Base-by-base conservation (phyloP, 495 filamentous ascomycete species). In the Neurospora sp. region DNA sequence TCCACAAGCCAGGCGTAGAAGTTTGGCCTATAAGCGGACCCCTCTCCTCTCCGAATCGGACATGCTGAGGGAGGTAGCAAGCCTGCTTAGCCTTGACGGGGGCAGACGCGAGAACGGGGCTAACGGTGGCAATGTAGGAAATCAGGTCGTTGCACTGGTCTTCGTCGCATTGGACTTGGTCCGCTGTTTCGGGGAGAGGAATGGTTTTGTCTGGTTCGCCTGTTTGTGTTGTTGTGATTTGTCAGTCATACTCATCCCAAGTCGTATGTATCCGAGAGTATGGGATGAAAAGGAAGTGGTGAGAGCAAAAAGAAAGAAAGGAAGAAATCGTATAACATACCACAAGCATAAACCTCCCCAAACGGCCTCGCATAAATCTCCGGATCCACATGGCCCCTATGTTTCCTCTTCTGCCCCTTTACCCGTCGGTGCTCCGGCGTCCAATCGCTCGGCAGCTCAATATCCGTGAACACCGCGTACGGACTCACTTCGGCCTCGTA, bases 301-400 rank as follows among this genome's bases (percentile, higher is more conserved):
- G 39, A n/a, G 39, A 38, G 16, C 22, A 41, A 61, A 4, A 61
- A 4, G n/a, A 61, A 27, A 45, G 20, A 9, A 31, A 10, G 37
- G 27, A 27, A 27, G 27, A 27, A 41, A 16, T 41, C 40, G 40
- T 42, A 37, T 10, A 31, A 77, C 80, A 22, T 73, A 86, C 84
- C 87, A 78, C 96, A 99, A 39, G 93, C 93, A 80, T 98, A 99
- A 45, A 97, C 92, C 74, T 96, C 94, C 65, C 92, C 87, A 77
- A 92, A 90, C 0, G 95, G 94, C 4, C 96, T 88, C 16, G 95
- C 91, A 80, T 98, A 98, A 75, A 99, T 96, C 81, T 99, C 96
- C 3, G 96, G 95, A 38, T 92, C 89, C 20, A 92, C 92, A 27
- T 87, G 88, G 6, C 88, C 86, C 18, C 82, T 80, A 59, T 89